phyloP scores from a whole-genome alignment of 1,284 basidiomycete species.

The Xanthoconium separans region DNA sequence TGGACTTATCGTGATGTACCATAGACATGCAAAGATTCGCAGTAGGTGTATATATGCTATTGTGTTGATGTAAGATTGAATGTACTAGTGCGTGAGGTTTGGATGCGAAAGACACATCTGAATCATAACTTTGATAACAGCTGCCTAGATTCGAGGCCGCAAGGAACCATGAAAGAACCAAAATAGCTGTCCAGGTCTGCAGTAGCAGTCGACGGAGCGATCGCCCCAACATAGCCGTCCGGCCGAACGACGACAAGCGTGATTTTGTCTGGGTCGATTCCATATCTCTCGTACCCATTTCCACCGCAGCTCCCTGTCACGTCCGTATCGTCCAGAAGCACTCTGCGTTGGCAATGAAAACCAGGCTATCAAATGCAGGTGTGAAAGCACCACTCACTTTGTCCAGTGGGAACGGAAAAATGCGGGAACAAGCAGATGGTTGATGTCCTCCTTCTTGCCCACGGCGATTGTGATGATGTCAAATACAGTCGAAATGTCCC shows the following conservation, averaged over 20 bases:
- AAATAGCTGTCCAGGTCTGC: constrained; percentile 2
- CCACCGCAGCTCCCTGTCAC: constrained; percentile 21
- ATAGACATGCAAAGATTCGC: too few relatives aligned
- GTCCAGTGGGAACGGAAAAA: constrained; percentile 62
- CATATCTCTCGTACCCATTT: constrained; percentile 47
- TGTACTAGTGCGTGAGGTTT: too few relatives aligned
- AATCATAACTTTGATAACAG: too few relatives aligned
- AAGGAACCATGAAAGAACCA: neutral
- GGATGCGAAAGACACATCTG: too few relatives aligned
- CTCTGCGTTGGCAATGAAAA: neutral
- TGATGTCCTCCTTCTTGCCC: neutral
- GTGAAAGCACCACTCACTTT: constrained; percentile 39
- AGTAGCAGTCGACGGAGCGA: constrained; percentile 38
- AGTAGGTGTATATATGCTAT: too few relatives aligned
- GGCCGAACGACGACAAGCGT: constrained; percentile 55
- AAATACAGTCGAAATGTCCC: neutral
- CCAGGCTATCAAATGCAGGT: too few relatives aligned
- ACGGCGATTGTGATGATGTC: neutral
- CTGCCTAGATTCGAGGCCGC: too few relatives aligned
- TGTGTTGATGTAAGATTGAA: too few relatives aligned
- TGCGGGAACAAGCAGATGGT: constrained; percentile 48
- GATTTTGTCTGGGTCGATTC: constrained; percentile 40
- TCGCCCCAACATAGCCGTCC: constrained; percentile 56
- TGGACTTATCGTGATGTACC: too few relatives aligned
- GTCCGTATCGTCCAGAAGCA: neutral